Conservation (phyloP, 495 filamentous ascomycete genomes). For the Penicillium odoratum region DNA sequence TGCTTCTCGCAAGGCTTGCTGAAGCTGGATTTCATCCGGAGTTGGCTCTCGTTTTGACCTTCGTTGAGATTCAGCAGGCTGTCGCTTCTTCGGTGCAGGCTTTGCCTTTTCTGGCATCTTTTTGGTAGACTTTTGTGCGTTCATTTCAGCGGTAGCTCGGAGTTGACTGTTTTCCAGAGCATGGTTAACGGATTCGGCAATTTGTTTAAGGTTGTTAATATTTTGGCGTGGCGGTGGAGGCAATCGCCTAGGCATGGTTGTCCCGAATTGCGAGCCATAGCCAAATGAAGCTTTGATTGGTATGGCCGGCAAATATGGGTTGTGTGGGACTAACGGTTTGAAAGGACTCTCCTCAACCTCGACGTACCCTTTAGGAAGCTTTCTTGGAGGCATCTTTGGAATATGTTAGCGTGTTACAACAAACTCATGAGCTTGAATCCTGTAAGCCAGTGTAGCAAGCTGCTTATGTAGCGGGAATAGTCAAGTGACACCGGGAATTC, state of each 20-base stretch:
- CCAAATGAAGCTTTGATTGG: conserved; percentile 4
- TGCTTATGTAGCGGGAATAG: neutral
- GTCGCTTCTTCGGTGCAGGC: neutral
- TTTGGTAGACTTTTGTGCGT: neutral
- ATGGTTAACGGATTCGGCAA: conserved; percentile 1
- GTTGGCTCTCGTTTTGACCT: conserved; percentile 38
- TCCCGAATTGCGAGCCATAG: conserved; percentile 1
- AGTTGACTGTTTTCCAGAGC: conserved; percentile 4
- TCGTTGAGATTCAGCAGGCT: neutral
- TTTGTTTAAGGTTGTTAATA: neutral
- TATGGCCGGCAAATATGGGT: neutral
- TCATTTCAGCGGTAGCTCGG: neutral
- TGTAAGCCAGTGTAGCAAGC: neutral
- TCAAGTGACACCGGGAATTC: neutral
- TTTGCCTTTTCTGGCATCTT: neutral
- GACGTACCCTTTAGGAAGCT: neutral
- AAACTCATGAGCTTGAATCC: neutral
- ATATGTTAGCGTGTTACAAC: neutral
- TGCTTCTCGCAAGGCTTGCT: conserved; percentile 31
- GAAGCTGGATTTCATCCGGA: conserved; percentile 43
- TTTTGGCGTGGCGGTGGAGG: neutral
- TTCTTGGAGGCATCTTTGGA: conserved; percentile 2
- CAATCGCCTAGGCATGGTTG: neutral
- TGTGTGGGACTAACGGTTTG: neutral
- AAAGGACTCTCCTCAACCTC: neutral